A percentile compares a stretch with the other conserved stretches of the same genome.
Conservation (phyloP, 805 yeast species). For the Saccharomycopsis microspora region DNA sequence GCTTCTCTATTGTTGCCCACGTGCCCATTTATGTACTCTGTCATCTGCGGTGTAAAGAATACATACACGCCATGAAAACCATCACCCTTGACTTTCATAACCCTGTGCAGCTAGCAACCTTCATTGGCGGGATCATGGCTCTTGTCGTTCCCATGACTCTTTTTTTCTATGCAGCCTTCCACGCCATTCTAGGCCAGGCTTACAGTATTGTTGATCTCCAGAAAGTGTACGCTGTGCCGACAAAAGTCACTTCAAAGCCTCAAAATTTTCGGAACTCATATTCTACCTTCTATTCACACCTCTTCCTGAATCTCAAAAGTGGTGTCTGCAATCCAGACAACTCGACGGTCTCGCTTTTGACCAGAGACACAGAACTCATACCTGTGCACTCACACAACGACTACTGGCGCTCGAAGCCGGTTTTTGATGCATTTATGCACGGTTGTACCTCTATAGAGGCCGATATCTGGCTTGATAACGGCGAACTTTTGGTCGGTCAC, state of each 20-base stretch:
- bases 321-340: slow-evolving; percentile 10
- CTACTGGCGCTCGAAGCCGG: slow-evolving; percentile 49
- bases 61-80: too few species aligned
- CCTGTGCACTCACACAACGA: slow-evolving; percentile 60
- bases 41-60: too few species aligned
- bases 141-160: neutral
- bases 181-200: neutral
- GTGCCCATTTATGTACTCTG: too few species aligned
- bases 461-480: slow-evolving; percentile 41
- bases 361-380: slow-evolving; percentile 20
- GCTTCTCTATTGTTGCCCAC: too few species aligned
- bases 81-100: slow-evolving; percentile 1
- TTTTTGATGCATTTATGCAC: slow-evolving; percentile 39
- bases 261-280: slow-evolving; percentile 4
- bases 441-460: slow-evolving; percentile 56
- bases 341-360: slow-evolving; percentile 16
- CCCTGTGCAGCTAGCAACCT: neutral
- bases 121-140: neutral
- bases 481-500: slow-evolving; percentile 10
- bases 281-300: neutral
- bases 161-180: neutral
- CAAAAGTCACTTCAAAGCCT: neutral
- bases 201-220: neutral
- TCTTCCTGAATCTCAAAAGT: slow-evolving; percentile 6
- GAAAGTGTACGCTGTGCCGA: neutral